Evolutionary conservation across 2,329 filamentous ascomycete genomes (phyloP).

Genomic region (Fusarium buxicola): DNA sequence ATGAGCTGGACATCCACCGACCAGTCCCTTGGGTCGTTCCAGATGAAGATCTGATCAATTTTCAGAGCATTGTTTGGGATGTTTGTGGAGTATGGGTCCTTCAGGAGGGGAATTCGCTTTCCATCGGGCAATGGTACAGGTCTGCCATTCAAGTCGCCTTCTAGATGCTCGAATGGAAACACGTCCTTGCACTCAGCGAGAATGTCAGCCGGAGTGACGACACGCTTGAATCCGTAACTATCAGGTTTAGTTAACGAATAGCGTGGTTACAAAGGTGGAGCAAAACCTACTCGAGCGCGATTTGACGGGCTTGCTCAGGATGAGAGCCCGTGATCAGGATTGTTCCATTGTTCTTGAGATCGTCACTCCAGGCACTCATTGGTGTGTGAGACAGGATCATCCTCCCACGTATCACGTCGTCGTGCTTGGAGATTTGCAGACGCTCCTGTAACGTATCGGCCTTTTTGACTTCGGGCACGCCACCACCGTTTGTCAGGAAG

Average conservation of each 20-base stretch:
- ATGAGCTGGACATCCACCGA: constrained; percentile 89
- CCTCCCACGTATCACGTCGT: constrained; percentile 50
- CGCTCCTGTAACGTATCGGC: constrained; percentile 50
- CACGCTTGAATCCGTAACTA: constrained; percentile 79
- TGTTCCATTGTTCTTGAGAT: constrained; percentile 58
- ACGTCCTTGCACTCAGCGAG: constrained; percentile 77
- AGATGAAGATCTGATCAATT: constrained; percentile 91
- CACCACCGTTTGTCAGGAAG: constrained; percentile 94
- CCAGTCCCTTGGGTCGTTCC: constrained; percentile 98
- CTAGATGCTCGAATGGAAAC: constrained; percentile 79
- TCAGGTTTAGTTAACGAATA: neutral
- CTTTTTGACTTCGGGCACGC: constrained; percentile 74
- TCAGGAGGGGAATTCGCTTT: constrained; percentile 48
- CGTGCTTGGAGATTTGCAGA: constrained; percentile 47
- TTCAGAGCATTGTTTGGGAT: constrained; percentile 66
- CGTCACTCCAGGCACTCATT: constrained; percentile 69
- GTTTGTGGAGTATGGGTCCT: constrained; percentile 49
- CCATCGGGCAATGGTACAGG: constrained; percentile 49
- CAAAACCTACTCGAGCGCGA: constrained; percentile 72
- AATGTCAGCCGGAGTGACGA: constrained; percentile 89
- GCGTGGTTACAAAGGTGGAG: neutral
- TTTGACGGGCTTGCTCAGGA: constrained; percentile 73
- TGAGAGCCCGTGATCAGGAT: constrained; percentile 80
- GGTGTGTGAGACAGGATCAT: constrained; percentile 89
- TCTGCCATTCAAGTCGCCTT: constrained; percentile 47